Conservation (phyloP, 2,329 filamentous ascomycete genomes). For the Neonectria sp. region DNA sequence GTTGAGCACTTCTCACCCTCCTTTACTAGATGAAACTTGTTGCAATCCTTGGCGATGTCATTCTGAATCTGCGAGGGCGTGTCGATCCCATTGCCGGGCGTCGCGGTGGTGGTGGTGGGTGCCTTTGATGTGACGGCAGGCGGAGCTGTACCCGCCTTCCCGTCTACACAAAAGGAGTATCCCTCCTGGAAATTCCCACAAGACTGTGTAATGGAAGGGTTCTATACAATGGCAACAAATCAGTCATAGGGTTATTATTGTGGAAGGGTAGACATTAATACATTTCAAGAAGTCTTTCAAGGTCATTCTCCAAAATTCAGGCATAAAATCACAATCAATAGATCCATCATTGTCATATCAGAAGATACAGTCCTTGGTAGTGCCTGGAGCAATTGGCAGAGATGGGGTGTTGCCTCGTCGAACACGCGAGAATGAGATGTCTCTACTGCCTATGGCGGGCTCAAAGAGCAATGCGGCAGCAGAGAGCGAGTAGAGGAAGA, state of each 20-base stretch:
- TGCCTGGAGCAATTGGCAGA: not conserved
- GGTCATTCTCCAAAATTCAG: not conserved
- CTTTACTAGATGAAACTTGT: not conserved
- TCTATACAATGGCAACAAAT: not conserved
- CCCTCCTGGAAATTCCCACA: conserved; percentile 2
- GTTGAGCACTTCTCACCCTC: not conserved
- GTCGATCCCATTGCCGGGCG: not conserved
- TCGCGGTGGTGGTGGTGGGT: not conserved
- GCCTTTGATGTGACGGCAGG: not conserved
- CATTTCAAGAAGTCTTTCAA: conserved; percentile 1
- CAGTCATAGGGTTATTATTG: not conserved
- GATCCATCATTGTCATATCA: not conserved
- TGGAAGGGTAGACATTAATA: not conserved
- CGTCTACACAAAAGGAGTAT: not conserved
- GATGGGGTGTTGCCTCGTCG: not conserved
- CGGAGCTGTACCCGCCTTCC: not conserved
- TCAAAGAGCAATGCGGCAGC: not conserved
- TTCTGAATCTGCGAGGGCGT: not conserved
- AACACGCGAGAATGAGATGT: not conserved
- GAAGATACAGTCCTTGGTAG: not conserved
- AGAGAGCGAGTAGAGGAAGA: conserved; percentile 1
- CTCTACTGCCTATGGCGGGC: not conserved
- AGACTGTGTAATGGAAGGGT: not conserved
- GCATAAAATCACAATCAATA: not conserved
- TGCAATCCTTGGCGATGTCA: not conserved